Conservation (phyloP, 371 early-diverging fungal genomes). For the Rhizopus delemar region DNA sequence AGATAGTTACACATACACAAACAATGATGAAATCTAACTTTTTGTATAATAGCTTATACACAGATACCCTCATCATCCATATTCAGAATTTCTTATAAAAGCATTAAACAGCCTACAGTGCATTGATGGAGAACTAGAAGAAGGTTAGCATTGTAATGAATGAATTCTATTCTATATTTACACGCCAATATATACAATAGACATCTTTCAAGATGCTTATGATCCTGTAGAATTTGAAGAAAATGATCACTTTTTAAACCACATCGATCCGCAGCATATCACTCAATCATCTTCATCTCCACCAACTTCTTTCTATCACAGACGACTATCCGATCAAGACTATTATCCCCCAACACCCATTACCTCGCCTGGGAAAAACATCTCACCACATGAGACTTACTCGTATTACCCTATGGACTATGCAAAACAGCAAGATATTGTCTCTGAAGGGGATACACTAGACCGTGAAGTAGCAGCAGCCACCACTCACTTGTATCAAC, state of each 20-base stretch:
- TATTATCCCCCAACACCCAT: constrained; percentile 30
- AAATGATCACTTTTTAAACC: constrained; percentile 21
- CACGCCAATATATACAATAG: not conserved
- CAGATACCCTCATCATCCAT: constrained; percentile 28
- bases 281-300: constrained; percentile 10
- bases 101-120: constrained; percentile 19
- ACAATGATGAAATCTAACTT: not conserved
- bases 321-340: constrained; percentile 5
- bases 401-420: not conserved
- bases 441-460: constrained; percentile 43
- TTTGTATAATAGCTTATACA: constrained; percentile 20
- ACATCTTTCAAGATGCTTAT: constrained; percentile 26
- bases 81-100: constrained; percentile 20
- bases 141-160: constrained; percentile 3
- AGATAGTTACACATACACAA: not conserved
- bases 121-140: constrained; percentile 13
- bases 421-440: constrained; percentile 12
- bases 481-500: constrained; percentile 24
- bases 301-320: not conserved
- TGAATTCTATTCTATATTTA: not conserved
- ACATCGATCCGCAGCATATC: constrained; percentile 25
- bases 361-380: constrained; percentile 18
- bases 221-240: constrained; percentile 23
- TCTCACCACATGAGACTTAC: constrained; percentile 31
- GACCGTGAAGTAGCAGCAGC: constrained; percentile 49